Percentiles rank a stretch among this genome's conserved stretches.
Evolutionary conservation across 2,329 filamentous ascomycete species (phyloP).

Genomic region (Sporothrix inflata): DNA sequence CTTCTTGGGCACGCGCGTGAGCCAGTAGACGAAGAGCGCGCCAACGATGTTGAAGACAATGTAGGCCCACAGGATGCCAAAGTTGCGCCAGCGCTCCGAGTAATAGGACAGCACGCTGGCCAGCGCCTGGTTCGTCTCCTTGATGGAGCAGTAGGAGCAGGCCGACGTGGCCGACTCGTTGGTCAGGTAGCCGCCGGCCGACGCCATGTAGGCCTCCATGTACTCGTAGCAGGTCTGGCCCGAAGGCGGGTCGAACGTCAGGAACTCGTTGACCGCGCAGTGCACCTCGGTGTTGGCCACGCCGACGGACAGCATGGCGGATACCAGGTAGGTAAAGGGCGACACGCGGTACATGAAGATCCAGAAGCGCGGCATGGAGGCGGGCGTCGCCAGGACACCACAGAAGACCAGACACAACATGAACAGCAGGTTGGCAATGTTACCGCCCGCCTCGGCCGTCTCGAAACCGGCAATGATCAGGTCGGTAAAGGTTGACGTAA

Average conservation of each 20-base stretch:
- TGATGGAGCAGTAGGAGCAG: constrained; percentile 61
- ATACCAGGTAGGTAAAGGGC: constrained; percentile 80
- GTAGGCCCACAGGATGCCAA: constrained; percentile 61
- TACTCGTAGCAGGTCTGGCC: constrained; percentile 65
- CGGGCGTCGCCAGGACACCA: constrained; percentile 62
- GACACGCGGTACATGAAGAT: constrained; percentile 82
- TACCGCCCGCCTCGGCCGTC: constrained; percentile 68
- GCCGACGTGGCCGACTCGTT: constrained; percentile 51
- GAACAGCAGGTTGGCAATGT: constrained; percentile 63
- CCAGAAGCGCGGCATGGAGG: constrained; percentile 70
- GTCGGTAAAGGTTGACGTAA: constrained; percentile 71
- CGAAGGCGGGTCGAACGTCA: constrained; percentile 64
- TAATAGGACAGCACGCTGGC: constrained; percentile 56
- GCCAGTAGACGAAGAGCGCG: constrained; percentile 45
- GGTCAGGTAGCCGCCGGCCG: constrained; percentile 57
- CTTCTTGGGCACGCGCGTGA: constrained; percentile 37
- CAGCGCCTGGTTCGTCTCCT: constrained; percentile 57
- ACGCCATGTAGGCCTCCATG: constrained; percentile 53
- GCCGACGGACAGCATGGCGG: constrained; percentile 70
- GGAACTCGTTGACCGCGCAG: constrained; percentile 71
- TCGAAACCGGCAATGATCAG: constrained; percentile 73
- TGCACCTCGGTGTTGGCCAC: constrained; percentile 67
- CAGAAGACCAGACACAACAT: constrained; percentile 64
- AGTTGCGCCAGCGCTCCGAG: constrained; percentile 67
- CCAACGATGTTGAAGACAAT: constrained; percentile 56